Evolutionary conservation across 2,329 filamentous ascomycete species (phyloP), one percentile per base, ranked within the genome.

Genomic region (Alternaria ventricosa): DNA sequence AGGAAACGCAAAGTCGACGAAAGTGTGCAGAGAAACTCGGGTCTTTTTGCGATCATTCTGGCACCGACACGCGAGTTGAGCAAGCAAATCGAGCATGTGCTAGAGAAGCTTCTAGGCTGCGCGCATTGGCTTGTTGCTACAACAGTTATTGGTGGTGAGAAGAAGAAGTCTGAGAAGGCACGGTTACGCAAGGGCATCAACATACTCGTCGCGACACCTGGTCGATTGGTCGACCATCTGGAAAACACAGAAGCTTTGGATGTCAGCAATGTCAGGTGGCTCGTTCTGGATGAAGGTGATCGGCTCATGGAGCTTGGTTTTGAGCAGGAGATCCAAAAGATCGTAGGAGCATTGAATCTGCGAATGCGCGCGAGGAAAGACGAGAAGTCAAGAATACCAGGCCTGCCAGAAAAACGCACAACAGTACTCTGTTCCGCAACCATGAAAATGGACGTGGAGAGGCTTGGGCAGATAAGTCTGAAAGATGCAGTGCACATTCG

Each of bases 271-370:
- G 95, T 97, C 5, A 87, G 95, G 63, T 99, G 96, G 96, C 83
- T 99, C 23, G 90, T 99, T 3, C 86, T 99, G 6, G 96, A 99
- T 73, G 96, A 99, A 81, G 96, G 96, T 28, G 96, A 99, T 84
- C 88, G 96, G n/a, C 84, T 99, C 77, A 97, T 99, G 95, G 96
- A 99, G 76, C 87, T 98, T 74, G 96, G 96, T 0, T 99, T 99
- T 71, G 96, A 98, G 80, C 90, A 97, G 57, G 95, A 98, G 74
- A 88, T 99, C 63, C 92, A 92, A 75, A 92, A 90, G 64, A 95
- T 97, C 68, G 92, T 99, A 15, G 86, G 88, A 59, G 91, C 91
- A 66, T 87, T 98, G 60, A 90, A 94, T 66, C 82, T 89, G 47
- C 86, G 90, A 59, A 81, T 84, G 28, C 78, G 91, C 20, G 84